Evolutionary conservation across 352 stramenopile genomes (phyloP), one percentile per base, ranked within the genome.

Genomic region (Peronospora belbahrii): DNA sequence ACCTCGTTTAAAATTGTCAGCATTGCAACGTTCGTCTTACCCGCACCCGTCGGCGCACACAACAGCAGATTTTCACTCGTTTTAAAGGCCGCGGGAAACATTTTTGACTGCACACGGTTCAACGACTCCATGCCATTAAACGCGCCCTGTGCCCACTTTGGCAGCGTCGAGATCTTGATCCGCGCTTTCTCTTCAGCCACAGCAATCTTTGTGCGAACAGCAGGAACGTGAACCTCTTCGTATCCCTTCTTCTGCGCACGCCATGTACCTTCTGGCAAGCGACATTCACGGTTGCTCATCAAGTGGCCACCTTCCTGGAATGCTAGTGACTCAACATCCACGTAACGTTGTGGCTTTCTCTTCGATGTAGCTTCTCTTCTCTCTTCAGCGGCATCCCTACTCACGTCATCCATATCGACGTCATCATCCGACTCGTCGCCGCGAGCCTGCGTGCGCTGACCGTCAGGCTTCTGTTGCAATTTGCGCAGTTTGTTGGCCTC

Each of bases 181-280:
- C 77, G 73, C 24, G 71, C 65, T 44, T 83, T 83, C 38, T 90
- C 79, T 65, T 94, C 80, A 18, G 61, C 68, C 2, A 69, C 71
- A 1, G 82, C 70, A 36, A 76, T 68, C 41, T 87, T 87, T 0
- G 83, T 84, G 9, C 78, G 74, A n/a, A 97, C 74, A 4, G 97
- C 96, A n/a, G 97, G 96, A 22, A 99, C 96, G 63, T 99, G 97
- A 0, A 99, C 94, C 68, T 99, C 97, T 77, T 99, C 96, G 36
- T 90, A 93, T 3, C 96, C 97, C 48, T 98, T 97, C 76, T 98
- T 98, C 75, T 98, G 94, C 5, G 91, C 94, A 37, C 94, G 76
- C 95, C 95, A 99, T 5, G 94, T 97, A 39, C 94, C 91, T 60
- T 98, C 91, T 2, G 96, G 97, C 6, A 99, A 61, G 28, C 88